Percentiles rank a stretch among this genome's conserved stretches.
phyloP scores from a whole-genome alignment of 2,329 filamentous ascomycete species.

The Colletotrichum agaves region DNA sequence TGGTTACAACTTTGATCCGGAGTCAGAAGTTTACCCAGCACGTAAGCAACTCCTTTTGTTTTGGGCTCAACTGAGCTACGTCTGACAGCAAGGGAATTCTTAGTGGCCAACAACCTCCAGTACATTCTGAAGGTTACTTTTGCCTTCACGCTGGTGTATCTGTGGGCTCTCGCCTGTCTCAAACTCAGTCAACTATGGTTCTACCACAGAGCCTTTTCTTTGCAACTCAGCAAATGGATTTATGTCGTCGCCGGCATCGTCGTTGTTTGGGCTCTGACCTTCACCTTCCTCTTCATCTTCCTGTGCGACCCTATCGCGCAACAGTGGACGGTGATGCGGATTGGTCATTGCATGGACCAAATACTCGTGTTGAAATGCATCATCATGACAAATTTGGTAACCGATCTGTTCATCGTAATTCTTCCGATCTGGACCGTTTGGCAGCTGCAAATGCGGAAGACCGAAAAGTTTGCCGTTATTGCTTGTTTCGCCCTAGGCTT shows the following conservation, averaged over 20 bases:
- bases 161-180: slow-evolving; percentile 39
- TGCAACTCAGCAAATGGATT: slow-evolving; percentile 36
- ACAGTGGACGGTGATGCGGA: slow-evolving; percentile 40
- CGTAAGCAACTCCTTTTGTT: slow-evolving; percentile 13
- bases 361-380: slow-evolving; percentile 40
- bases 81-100: background rate
- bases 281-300: slow-evolving; percentile 41
- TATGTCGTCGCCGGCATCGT: slow-evolving; percentile 31
- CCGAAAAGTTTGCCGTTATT: slow-evolving; percentile 43
- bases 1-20: slow-evolving; percentile 36
- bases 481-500: slow-evolving; percentile 40
- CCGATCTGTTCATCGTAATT: slow-evolving; percentile 49
- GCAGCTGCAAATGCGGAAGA: slow-evolving; percentile 43
- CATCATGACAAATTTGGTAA: slow-evolving; percentile 47
- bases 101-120: slow-evolving; percentile 36
- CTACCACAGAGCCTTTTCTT: slow-evolving; percentile 38
- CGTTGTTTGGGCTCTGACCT: slow-evolving; percentile 37
- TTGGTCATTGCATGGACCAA: slow-evolving; percentile 40
- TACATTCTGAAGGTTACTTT: slow-evolving; percentile 38
- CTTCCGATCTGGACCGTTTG: slow-evolving; percentile 50
- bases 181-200: slow-evolving; percentile 40
- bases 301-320: slow-evolving; percentile 40
- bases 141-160: slow-evolving; percentile 39
- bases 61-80: too few relatives aligned
- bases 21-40: slow-evolving; percentile 33